phyloP scores from a whole-genome alignment of 192 early-diverging fungal species.

The Linnemannia elongata region DNA sequence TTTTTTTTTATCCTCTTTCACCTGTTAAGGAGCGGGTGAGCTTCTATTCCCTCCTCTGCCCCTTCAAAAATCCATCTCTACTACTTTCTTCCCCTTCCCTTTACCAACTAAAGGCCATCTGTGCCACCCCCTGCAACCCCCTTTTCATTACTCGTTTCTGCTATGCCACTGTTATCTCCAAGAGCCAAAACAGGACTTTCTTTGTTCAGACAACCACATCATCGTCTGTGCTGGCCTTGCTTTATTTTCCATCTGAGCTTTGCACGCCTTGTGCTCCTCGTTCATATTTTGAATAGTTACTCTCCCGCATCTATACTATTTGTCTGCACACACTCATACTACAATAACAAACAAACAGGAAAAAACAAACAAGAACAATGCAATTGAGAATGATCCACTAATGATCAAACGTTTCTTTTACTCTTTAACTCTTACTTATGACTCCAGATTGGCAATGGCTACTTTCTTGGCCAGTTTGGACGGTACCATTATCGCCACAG shows the following conservation, averaged over 20 bases:
- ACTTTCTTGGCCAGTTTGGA: conserved; percentile 72
- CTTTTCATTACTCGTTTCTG: background rate
- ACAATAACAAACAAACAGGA: no score
- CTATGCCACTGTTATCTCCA: background rate
- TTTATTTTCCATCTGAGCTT: background rate
- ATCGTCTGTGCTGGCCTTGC: background rate
- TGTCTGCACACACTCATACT: background rate
- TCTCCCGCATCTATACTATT: background rate
- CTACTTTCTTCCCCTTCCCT: background rate
- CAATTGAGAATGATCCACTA: background rate
- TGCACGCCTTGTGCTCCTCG: background rate
- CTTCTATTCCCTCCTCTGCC: background rate
- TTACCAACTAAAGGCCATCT: background rate
- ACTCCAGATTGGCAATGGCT: conserved; percentile 56
- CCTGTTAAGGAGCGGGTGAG: background rate
- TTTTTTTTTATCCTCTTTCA: background rate
- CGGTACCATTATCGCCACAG: conserved; percentile 72
- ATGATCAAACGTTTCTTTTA: background rate
- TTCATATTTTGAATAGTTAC: background rate
- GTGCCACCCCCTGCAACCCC: background rate
- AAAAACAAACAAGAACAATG: background rate
- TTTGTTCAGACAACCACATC: background rate
- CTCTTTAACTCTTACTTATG: background rate
- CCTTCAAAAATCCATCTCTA: background rate
- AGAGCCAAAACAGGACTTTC: background rate